phyloP scores from a whole-genome alignment of 148 eudicot genomes.

The Fagopyrum esculentum region DNA sequence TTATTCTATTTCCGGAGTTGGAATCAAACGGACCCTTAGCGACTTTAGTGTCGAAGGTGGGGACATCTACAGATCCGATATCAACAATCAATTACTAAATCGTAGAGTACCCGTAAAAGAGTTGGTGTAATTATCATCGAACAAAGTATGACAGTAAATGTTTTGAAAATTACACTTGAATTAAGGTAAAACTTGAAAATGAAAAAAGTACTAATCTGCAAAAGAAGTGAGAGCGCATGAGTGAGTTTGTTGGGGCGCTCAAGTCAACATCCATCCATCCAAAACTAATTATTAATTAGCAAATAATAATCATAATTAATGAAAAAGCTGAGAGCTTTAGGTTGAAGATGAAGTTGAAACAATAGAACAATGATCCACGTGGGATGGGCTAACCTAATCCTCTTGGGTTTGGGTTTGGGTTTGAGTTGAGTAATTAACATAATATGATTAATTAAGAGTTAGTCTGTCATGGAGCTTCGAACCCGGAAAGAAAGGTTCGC shows the following conservation, averaged over 20 bases:
- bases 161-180: background rate
- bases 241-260: background rate
- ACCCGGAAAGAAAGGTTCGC: background rate
- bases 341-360: background rate
- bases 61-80: too few relatives aligned
- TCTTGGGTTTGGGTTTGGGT: background rate
- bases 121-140: too few relatives aligned
- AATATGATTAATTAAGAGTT: background rate
- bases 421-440: background rate
- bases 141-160: too few relatives aligned
- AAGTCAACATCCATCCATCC: background rate
- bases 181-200: background rate
- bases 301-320: background rate
- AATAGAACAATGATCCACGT: background rate
- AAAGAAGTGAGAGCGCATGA: background rate
- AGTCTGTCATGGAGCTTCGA: background rate
- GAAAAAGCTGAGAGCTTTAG: background rate
- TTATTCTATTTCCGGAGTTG: too few relatives aligned
- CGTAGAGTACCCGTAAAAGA: too few relatives aligned
- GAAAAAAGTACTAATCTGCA: background rate
- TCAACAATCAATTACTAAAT: too few relatives aligned
- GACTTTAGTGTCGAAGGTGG: too few relatives aligned
- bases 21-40: too few relatives aligned
- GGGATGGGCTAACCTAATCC: background rate
- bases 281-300: background rate